phyloP scores from a whole-genome alignment of 1,284 basidiomycete genomes.

The Leccinum subrobustum region DNA sequence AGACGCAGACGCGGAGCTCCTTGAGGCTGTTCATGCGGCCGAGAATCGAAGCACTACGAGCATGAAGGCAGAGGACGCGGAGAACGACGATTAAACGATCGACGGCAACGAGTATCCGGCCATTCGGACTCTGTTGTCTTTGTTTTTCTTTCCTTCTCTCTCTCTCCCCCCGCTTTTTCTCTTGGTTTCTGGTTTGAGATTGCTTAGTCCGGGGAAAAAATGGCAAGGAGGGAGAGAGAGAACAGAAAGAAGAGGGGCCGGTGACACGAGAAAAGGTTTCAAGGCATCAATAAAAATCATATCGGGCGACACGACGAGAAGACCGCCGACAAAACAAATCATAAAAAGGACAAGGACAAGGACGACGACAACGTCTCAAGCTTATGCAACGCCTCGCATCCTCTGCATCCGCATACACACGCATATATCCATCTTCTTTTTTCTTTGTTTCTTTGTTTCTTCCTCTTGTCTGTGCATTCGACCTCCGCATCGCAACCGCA shows the following conservation, averaged over 20 bases:
- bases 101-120: neutral
- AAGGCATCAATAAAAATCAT: neutral
- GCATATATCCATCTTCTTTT: neutral
- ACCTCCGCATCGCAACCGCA: neutral
- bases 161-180: neutral
- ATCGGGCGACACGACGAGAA: neutral
- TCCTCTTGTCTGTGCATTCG: neutral
- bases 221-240: neutral
- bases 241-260: neutral
- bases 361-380: too few species aligned
- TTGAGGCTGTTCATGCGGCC: constrained; percentile 26
- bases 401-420: neutral
- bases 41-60: neutral
- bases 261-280: neutral
- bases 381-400: too few species aligned
- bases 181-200: neutral
- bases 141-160: neutral
- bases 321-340: neutral
- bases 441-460: neutral
- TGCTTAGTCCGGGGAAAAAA: neutral
- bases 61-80: neutral
- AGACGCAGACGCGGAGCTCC: constrained; percentile 38
- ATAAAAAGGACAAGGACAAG: neutral
- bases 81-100: neutral
- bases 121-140: neutral